Conservation (phyloP, 225 moss, liverwort and hornwort species). For the Physcomitrium patens region DNA sequence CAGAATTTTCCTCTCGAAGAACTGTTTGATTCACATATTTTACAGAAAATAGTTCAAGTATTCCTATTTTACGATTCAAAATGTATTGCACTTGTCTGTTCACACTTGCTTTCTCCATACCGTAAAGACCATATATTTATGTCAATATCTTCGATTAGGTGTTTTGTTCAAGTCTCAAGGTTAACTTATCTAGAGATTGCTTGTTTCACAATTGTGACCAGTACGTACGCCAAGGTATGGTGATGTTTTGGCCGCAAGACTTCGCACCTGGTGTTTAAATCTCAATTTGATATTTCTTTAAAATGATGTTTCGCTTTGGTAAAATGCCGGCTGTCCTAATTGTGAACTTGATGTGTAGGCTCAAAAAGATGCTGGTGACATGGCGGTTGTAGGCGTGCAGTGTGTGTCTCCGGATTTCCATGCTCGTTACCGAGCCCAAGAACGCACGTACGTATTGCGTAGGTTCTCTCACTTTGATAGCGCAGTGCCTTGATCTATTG, state of each 20-base stretch:
- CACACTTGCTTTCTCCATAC: constrained; percentile 10
- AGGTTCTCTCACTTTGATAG: constrained; percentile 47
- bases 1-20: neutral
- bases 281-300: neutral
- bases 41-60: neutral
- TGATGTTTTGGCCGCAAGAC: neutral
- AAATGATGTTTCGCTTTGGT: neutral
- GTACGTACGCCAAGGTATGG: neutral
- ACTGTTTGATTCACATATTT: constrained; percentile 16
- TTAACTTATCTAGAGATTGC: constrained; percentile 15
- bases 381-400: constrained; percentile 79
- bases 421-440: constrained; percentile 86
- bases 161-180: neutral
- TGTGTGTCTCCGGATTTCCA: constrained; percentile 74
- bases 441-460: constrained; percentile 93
- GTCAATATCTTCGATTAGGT: neutral
- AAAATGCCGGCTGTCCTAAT: neutral
- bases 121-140: neutral
- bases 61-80: neutral
- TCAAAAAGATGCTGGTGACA: constrained; percentile 90
- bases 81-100: neutral
- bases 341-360: constrained; percentile 30
- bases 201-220: neutral
- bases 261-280: constrained; percentile 11
- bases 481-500: constrained; percentile 1